Conservation (phyloP, 73 alveolate species). For the Uronychia setigera region DNA sequence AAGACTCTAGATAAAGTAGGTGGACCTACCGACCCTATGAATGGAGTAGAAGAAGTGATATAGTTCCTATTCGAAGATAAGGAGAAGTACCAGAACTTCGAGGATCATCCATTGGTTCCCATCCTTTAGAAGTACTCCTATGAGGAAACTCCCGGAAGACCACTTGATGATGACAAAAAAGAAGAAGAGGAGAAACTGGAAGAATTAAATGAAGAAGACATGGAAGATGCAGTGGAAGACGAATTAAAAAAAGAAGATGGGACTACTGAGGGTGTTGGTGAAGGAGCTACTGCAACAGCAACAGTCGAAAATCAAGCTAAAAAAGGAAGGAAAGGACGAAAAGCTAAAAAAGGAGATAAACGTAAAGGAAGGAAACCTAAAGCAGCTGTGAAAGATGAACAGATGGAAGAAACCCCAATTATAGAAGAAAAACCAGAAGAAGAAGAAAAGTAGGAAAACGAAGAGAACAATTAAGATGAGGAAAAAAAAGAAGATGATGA, state of each 20-base stretch:
- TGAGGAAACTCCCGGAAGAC: background rate
- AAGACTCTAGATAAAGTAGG: constrained; percentile 55
- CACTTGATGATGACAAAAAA: background rate
- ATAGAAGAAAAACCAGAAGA: constrained; percentile 32
- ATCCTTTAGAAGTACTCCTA: background rate
- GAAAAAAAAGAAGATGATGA: constrained; percentile 13
- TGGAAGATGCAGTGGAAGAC: background rate
- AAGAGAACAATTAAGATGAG: background rate
- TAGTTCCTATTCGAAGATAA: constrained; percentile 31
- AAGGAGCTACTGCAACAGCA: background rate
- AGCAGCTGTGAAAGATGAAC: constrained; percentile 19
- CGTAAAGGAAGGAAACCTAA: background rate
- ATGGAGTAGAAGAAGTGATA: constrained; percentile 31
- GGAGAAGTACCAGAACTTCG: constrained; percentile 23
- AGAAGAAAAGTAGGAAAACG: constrained; percentile 12
- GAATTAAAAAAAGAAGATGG: background rate
- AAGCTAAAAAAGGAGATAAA: background rate
- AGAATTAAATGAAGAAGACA: background rate
- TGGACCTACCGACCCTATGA: constrained; percentile 64
- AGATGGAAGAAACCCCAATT: background rate
- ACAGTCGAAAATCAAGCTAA: background rate
- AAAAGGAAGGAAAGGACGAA: background rate
- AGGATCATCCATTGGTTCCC: constrained; percentile 11
- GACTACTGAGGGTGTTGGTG: background rate
- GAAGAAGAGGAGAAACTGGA: background rate